Base-by-base conservation (phyloP, 129 eudicot genomes). In the Pittosporum tobira region DNA sequence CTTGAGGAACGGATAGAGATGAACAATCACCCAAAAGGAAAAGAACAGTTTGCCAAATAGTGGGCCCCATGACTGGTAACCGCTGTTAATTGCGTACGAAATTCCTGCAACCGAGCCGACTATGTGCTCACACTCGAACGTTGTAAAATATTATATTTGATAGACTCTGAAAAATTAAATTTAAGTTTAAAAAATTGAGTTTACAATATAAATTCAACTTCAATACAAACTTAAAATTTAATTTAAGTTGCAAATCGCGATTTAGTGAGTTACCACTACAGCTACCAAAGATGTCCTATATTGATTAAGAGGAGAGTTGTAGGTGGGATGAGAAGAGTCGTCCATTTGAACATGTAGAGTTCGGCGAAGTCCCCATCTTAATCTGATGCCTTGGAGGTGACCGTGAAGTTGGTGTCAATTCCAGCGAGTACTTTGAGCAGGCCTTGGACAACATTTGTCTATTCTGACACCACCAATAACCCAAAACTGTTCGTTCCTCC, bases 401-500 rank as follows among this genome's bases (percentile, higher is more conserved):
- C 74, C 0, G 79, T 74, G 42, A 74, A 74, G 31, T 74, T 74
- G 24, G 79, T 74, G 67, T 74, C 79, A 11, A 74, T 68, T 3
- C 79, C 79, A 22, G 79, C 80, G 20, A 75, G 75, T 13, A 75
- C 80, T 69, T 75, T 75, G 3, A 75, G 64, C 21, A 75, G 20
- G 15, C 80, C 80, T 64, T 75, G 80, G 23, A 75, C 38, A 24
- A 75, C 80, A 3, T n/a, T n/a, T n/a, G n/a, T n/a, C n/a, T n/a
- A n/a, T n/a, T n/a, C n/a, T n/a, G 80, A 73, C 78, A 48, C 78
- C 78, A 47, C 78, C 78, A 27, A 73, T 73, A 51, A 73, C 78
- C 79, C 79, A 74, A 68, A 74, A 74, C 49, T 74, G 79, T 50
- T 74, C 79, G 16, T 68, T 74, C 38, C 79, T 74, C 79, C 80